Evolutionary conservation across 2,329 filamentous ascomycete species (phyloP), one percentile per base, ranked within the genome.

Genomic region (Aspergillus awamori): DNA sequence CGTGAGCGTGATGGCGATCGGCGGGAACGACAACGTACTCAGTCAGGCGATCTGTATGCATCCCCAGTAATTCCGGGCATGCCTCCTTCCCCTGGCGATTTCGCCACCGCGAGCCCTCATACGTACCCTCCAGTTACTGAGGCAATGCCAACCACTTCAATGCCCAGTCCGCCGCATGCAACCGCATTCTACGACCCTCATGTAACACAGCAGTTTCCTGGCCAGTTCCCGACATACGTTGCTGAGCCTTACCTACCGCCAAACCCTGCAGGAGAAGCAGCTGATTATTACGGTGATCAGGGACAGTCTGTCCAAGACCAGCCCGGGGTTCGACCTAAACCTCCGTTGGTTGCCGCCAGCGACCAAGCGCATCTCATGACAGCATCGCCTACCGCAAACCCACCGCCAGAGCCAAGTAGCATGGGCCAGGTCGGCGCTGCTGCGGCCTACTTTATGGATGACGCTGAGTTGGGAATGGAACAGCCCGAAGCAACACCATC

Each of bases 281-380:
- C 87, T 15, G 85, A 87, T 36, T 89, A 87, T 71, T 89, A 88
- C 70, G 81, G 83, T 47, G 86, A 88, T 69, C 81, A 86, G 67
- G 86, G 86, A 10, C 77, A 88, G 69, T 87, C 84, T 17, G 86
- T 89, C 2, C 70, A 77, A 8, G 71, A 78, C 11, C 87, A 89
- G 70, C 86, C 87, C 6, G 87, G 87, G n/a, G 78, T 86, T 10
- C 79, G 86, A 47, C 81, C 84, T 6, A 73, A 80, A 15, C 77
- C 77, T 33, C 83, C 84, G 24, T 79, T 81, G 1, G 78, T 87
- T 39, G 82, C 87, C 59, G 79, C 84, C 15, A 82, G 80, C 33
- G 79, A 81, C 45, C 82, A 87, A 63, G 81, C 84, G 26, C 86
- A 87, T 72, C 76, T 88, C 55, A 80, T 83, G 69, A 67, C 84